A percentile compares a stretch with the other conserved stretches of the same genome.
These are phyloP conservation scores for Penicillium oxalicum DNA, from an alignment of 2,329 filamentous ascomycete genomes.

Conservation along the genomic window DNA sequence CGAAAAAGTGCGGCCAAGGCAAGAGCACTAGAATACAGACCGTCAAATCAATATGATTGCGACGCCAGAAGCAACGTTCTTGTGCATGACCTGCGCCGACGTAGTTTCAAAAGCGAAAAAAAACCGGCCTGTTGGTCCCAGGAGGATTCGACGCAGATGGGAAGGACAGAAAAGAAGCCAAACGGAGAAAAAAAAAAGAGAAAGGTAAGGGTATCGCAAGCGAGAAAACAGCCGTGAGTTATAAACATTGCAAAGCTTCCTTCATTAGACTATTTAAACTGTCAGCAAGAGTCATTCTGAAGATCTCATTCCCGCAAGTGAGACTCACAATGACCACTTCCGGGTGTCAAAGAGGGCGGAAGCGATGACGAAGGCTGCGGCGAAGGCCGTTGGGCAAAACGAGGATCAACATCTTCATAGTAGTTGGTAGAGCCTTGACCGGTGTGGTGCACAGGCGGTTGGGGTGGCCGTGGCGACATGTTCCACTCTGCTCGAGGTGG, in stretches of 20 bases:
- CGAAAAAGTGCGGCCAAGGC: not conserved
- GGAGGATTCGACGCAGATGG: too few relatives aligned
- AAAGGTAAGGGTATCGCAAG: too few relatives aligned
- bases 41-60: slow-evolving; percentile 2
- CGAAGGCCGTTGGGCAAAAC: slow-evolving; percentile 54
- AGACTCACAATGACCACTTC: slow-evolving; percentile 33
- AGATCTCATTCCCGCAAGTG: slow-evolving; percentile 12
- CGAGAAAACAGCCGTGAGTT: too few relatives aligned
- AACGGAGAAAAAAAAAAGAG: too few relatives aligned
- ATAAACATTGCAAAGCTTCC: not conserved
- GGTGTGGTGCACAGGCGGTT: slow-evolving; percentile 7
- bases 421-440: slow-evolving; percentile 48
- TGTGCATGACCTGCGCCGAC: slow-evolving; percentile 9
- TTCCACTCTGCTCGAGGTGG: slow-evolving; percentile 43
- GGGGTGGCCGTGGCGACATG: slow-evolving; percentile 10
- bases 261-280: slow-evolving; percentile 73
- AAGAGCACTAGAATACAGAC: not conserved
- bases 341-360: slow-evolving; percentile 37
- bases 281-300: slow-evolving; percentile 48
- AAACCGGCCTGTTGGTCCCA: too few relatives aligned
- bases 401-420: slow-evolving; percentile 90
- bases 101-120: slow-evolving; percentile 9
- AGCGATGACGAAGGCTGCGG: slow-evolving; percentile 22
- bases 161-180: too few relatives aligned
- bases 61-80: slow-evolving; percentile 14